Base-by-base conservation (phyloP, 163 green algal genomes). In the Scenedesmus sp. region DNA sequence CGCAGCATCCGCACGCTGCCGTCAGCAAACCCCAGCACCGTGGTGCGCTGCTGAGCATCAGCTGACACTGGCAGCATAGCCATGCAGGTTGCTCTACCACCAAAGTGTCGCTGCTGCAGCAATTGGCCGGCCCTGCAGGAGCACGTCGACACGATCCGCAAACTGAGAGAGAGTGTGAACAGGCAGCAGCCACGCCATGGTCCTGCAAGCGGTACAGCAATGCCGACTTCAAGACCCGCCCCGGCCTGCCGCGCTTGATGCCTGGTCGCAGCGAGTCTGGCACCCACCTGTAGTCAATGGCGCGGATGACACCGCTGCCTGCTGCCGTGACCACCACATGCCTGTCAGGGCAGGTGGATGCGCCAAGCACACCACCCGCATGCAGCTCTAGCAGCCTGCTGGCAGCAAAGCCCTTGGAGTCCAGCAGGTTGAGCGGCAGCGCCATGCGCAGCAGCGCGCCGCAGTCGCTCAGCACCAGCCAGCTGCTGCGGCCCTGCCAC, bases 1-100 rank as follows among this genome's bases (percentile, higher is more conserved):
- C 91, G 9, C 80, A 97, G 15, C 24, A 93, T 40, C 0, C 96
- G 94, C 44, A 98, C 72, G 18, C 95, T 91, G 12, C 97, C 97
- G 87, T 98, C 96, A 26, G 80, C 86, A 92, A 97, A 97, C 7
- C 96, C 97, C 24, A 96, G 82, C 35, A 85, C 88, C 18, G 26
- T 22, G 33, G 44, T 81, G 44, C 88, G 81, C 59, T 82, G 68
- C 49, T 43, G 16, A 10, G 59, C n/a, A 30, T 92, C 88, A 9
- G 72, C 35, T 61, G 46, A 22, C 24, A 68, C 10, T 10, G 81
- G 88, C 61, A 89, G 10, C 78, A 86, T 80, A 1, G 40, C 53
- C 22, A 85, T 65, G 65, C 65, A 80, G 2, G 81, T 86, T 1
- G 49, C 61, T 5, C 26, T 22, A 26, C 53, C 72, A 33, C 70